Percentiles rank a stretch among this genome's conserved stretches.
Conservation (phyloP, 768 basidiomycete species). For the Mycena olivaceomarginata region DNA sequence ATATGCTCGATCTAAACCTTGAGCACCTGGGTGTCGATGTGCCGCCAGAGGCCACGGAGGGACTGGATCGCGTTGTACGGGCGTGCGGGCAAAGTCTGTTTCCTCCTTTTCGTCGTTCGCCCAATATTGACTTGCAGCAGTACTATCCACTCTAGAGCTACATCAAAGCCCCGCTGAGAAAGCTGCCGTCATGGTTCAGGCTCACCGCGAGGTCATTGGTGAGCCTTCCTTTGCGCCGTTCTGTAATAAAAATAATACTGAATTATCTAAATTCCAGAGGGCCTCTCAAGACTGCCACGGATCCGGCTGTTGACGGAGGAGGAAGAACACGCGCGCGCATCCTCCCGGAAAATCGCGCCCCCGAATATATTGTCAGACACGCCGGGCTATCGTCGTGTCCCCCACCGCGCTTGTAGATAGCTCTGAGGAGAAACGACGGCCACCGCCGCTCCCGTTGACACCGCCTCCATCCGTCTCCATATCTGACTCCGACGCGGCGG, state of each 20-base stretch:
- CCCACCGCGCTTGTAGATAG: constrained; percentile 8
- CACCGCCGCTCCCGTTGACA: constrained; percentile 37
- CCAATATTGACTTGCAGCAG: constrained; percentile 38
- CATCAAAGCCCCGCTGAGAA: constrained; percentile 84
- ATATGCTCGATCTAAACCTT: constrained; percentile 91
- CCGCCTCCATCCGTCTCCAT: constrained; percentile 32
- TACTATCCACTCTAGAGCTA: constrained; percentile 61
- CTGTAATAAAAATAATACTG: constrained; percentile 5
- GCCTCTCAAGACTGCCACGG: constrained; percentile 83
- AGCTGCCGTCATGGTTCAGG: constrained; percentile 85
- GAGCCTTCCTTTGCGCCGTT: constrained; percentile 47
- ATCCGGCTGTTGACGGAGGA: constrained; percentile 83
- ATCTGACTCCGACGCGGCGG: constrained; percentile 1
- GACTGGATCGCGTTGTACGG: constrained; percentile 79
- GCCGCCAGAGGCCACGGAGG: constrained; percentile 67
- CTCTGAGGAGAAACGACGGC: constrained; percentile 10
- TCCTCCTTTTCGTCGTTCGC: neutral
- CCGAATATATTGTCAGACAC: constrained; percentile 23
- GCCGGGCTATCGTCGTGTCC: constrained; percentile 28
- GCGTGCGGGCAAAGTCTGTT: constrained; percentile 86
- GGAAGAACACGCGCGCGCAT: constrained; percentile 59
- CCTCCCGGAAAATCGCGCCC: constrained; percentile 32
- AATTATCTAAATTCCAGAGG: constrained; percentile 72
- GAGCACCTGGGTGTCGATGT: constrained; percentile 94
- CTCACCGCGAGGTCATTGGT: constrained; percentile 94